Base-by-base conservation (phyloP, 1,284 basidiomycete genomes). In the Mycosarcoma mackinlayi region DNA sequence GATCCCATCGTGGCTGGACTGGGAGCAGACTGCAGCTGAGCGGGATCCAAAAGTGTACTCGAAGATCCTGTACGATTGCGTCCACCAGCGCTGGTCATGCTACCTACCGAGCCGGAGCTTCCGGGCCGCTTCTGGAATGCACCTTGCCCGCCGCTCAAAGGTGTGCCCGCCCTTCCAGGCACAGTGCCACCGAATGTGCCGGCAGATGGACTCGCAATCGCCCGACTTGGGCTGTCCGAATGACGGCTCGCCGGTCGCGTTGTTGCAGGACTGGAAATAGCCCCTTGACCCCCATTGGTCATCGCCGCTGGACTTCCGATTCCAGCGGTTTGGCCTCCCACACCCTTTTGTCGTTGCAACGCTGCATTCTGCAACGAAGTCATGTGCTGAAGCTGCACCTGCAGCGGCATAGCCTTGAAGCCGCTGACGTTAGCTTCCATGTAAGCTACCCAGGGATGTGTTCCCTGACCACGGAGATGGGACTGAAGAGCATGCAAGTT, bases 341-440 rank as follows among this genome's bases (percentile, higher is more conserved):
- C 42, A 1, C 31, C 18, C 44, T 60, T 65, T 28, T 74, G 73
- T 39, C 60, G 64, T 27, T 64, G 65, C 42, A 57, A 23, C 9
- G 55, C 72, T 9, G 66, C 62, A 28, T 58, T 68, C 46, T 75
- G 73, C 39, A 69, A 44, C 33, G 57, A 53, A 21, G 66, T 68
- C 69, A 77, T 69, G 46, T 75, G 68, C 44, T 77, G 75, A 24
- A 77, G 30, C 44, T 77, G 75, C 28, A 65, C 37, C 46, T 75
- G 73, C 30, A 77, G 24, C 3, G 73, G 64, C 56, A 76, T 41
- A 16, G 45, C 19, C 27, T 59, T 63, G 54, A 75, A 77, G 31
- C 56, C 57, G 24, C 31, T 24, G 10, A 75, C 49, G 33, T 73
- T 64, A 10, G 61, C 49, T 30, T 75, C 73, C 73, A 73, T 77